phyloP scores from a whole-genome alignment of 495 filamentous ascomycete species.

The Arthonia radiata region DNA sequence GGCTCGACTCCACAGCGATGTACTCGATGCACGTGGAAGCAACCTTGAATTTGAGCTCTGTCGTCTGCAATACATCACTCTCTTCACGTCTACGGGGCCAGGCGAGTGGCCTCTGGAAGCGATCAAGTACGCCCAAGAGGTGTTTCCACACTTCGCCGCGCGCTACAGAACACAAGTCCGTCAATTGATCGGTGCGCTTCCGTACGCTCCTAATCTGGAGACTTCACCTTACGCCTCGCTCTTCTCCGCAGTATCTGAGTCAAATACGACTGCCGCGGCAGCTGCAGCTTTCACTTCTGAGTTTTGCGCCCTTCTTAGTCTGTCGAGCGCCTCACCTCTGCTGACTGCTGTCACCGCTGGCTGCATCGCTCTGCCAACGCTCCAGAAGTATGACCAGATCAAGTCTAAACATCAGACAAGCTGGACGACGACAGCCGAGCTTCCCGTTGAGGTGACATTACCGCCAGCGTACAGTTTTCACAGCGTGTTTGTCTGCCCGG shows the following conservation, averaged over 20 bases:
- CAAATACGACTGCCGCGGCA: slow-evolving; percentile 37
- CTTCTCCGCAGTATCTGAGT: slow-evolving; percentile 25
- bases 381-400: slow-evolving; percentile 59
- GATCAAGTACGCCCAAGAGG: slow-evolving; percentile 41
- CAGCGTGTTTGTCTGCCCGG: slow-evolving; percentile 91
- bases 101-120: slow-evolving; percentile 28
- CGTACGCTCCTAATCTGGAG: slow-evolving; percentile 41
- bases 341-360: slow-evolving; percentile 82
- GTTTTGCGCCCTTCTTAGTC: slow-evolving; percentile 76
- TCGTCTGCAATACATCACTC: slow-evolving; percentile 64
- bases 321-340: slow-evolving; percentile 71
- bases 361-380: slow-evolving; percentile 62
- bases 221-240: slow-evolving; percentile 48
- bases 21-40: slow-evolving; percentile 59
- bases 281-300: slow-evolving; percentile 68
- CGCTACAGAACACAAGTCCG: slow-evolving; percentile 54
- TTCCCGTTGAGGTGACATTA: slow-evolving; percentile 80
- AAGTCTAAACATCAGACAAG: slow-evolving; percentile 73
- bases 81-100: slow-evolving; percentile 24
- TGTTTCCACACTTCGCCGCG: slow-evolving; percentile 39
- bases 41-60: slow-evolving; percentile 89
- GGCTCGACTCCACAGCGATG: slow-evolving; percentile 41
- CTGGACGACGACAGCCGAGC: slow-evolving; percentile 77
- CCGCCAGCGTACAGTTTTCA: slow-evolving; percentile 77
- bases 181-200: slow-evolving; percentile 50